Conservation (phyloP, 805 yeast genomes). For the Isabelozyma gotoi region DNA sequence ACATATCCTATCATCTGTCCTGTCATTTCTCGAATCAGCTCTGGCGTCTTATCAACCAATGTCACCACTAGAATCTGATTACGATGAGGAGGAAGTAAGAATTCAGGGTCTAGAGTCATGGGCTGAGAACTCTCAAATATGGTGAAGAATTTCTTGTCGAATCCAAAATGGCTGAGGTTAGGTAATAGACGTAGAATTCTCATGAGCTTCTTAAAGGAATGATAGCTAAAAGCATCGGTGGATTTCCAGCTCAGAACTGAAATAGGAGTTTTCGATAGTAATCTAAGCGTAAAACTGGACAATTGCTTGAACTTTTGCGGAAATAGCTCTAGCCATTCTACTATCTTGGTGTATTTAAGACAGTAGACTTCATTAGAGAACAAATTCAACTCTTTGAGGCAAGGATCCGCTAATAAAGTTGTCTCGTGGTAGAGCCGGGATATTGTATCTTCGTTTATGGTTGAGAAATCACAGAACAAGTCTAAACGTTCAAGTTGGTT, state of each 20-base stretch:
- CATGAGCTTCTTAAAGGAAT: not conserved
- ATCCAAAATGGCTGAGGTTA: not conserved
- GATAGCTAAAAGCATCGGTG: not conserved
- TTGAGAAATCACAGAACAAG: conserved; percentile 16
- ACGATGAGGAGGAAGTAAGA: not conserved
- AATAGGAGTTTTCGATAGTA: conserved; percentile 4
- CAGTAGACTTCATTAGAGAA: conserved; percentile 13
- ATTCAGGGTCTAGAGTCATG: not conserved
- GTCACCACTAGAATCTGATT: not conserved
- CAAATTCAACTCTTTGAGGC: conserved; percentile 10
- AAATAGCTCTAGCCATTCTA: conserved; percentile 2
- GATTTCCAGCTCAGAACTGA: conserved; percentile 3
- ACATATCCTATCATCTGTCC: conserved; percentile 11
- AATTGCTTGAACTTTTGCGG: conserved; percentile 4
- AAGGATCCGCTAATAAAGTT: not conserved
- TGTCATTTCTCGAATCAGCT: conserved; percentile 3
- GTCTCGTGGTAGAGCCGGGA: not conserved
- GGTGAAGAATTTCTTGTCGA: not conserved
- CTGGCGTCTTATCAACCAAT: not conserved
- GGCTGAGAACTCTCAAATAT: not conserved
- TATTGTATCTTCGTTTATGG: not conserved
- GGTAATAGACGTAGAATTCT: not conserved
- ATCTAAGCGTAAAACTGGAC: conserved; percentile 7
- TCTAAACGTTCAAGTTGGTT: conserved; percentile 14
- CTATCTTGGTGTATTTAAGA: conserved; percentile 6